Percentiles rank a stretch among this genome's conserved stretches.
These are phyloP conservation scores for Ochetophila trinervis DNA, from an alignment of 306 rosid genomes.

Conservation along the genomic window DNA sequence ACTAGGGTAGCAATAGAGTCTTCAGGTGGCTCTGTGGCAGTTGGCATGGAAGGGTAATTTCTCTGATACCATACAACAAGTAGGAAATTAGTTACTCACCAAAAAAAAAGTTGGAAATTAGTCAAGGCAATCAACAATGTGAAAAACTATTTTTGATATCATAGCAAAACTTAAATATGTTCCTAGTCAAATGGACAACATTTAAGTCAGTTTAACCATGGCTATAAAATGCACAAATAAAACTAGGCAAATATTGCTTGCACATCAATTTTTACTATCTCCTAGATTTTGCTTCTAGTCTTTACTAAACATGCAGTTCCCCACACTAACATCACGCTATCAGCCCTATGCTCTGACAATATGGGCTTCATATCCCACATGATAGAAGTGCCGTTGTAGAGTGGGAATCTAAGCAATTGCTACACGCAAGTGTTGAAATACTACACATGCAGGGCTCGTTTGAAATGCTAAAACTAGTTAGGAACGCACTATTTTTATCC, in stretches of 20 bases:
- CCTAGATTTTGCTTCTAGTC: background rate
- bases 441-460: no score
- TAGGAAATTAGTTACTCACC: background rate
- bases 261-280: background rate
- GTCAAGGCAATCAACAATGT: background rate
- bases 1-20: conserved; percentile 75
- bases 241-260: no score
- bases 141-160: background rate
- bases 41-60: conserved; percentile 50
- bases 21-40: conserved; percentile 70
- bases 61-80: conserved; percentile 48
- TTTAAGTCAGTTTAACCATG: no score
- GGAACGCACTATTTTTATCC: background rate
- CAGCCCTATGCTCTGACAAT: background rate
- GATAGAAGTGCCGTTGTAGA: background rate
- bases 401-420: background rate
- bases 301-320: conserved; percentile 3
- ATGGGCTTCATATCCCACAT: background rate
- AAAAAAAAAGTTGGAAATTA: conserved; percentile 2
- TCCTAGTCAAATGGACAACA: background rate
- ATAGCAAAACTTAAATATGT: background rate
- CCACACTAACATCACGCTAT: background rate
- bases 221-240: no score
- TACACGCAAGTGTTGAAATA: background rate
- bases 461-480: background rate